Evolutionary conservation across 2,329 filamentous ascomycete genomes (phyloP).

Genomic region (Didymellaceae sp.): DNA sequence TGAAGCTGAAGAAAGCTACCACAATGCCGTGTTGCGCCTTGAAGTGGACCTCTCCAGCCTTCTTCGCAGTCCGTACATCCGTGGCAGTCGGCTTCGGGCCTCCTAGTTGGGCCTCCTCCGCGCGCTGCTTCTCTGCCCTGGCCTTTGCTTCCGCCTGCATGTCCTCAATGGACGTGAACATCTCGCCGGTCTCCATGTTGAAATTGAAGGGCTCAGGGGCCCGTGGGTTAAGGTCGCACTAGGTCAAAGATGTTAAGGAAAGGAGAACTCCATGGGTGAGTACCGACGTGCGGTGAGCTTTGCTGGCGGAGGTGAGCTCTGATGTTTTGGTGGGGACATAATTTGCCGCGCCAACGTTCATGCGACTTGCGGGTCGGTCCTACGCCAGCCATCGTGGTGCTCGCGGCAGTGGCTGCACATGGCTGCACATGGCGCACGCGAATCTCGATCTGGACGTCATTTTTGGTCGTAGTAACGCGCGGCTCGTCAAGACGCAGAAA

Average conservation of each 20-base stretch:
- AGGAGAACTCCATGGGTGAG: slow-evolving; percentile 28
- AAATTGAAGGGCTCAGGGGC: slow-evolving; percentile 2
- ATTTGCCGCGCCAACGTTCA: slow-evolving; percentile 31
- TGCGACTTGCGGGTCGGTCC: slow-evolving; percentile 22
- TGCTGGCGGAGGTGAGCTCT: slow-evolving; percentile 1
- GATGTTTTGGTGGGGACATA: slow-evolving; percentile 22
- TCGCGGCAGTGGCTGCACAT: slow-evolving; percentile 12
- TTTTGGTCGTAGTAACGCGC: background rate
- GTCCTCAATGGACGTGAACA: slow-evolving; percentile 47
- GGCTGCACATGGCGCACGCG: slow-evolving; percentile 11
- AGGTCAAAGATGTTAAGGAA: slow-evolving; percentile 23
- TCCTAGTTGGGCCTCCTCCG: slow-evolving; percentile 20
- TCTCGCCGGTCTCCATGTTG: slow-evolving; percentile 48
- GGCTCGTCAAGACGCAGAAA: too few relatives aligned
- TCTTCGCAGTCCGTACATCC: slow-evolving; percentile 43
- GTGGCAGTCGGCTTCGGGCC: slow-evolving; percentile 33
- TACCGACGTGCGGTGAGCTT: slow-evolving; percentile 6
- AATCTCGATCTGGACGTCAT: background rate
- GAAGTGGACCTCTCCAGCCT: slow-evolving; percentile 57
- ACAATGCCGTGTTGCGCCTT: slow-evolving; percentile 60
- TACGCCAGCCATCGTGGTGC: too few relatives aligned
- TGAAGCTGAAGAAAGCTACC: slow-evolving; percentile 71
- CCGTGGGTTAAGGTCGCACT: slow-evolving; percentile 2
- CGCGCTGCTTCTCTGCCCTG: slow-evolving; percentile 37
- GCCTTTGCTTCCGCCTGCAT: slow-evolving; percentile 47